phyloP scores from a whole-genome alignment of 1,284 basidiomycete species.

The Inonotus hispidus region DNA sequence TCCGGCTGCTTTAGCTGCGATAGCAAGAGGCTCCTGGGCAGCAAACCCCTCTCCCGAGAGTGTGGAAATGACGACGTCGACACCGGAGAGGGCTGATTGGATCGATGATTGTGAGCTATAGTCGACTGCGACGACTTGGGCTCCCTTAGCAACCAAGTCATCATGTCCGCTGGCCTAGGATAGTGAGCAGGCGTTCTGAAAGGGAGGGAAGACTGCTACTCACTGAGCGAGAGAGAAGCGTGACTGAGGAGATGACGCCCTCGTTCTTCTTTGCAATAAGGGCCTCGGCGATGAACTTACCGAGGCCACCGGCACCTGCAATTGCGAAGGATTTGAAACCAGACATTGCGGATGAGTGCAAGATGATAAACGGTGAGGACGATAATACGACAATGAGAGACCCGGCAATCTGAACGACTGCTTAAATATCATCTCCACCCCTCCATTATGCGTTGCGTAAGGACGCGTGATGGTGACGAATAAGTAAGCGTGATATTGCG shows the following conservation, averaged over 20 bases:
- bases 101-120: constrained; percentile 29
- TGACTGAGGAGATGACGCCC: constrained; percentile 14
- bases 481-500: too few relatives aligned
- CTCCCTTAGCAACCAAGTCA: constrained; percentile 23
- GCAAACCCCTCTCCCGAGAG: constrained; percentile 25
- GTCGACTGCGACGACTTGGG: constrained; percentile 28
- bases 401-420: too few relatives aligned
- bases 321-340: constrained; percentile 25
- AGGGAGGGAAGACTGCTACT: neutral
- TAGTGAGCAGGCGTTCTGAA: neutral
- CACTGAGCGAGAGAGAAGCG: constrained; percentile 21
- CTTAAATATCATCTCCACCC: too few relatives aligned
- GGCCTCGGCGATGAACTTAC: constrained; percentile 23
- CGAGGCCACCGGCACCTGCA: constrained; percentile 25
- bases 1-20: constrained; percentile 33
- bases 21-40: constrained; percentile 29
- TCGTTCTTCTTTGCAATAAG: constrained; percentile 21
- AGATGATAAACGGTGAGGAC: too few relatives aligned
- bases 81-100: constrained; percentile 26
- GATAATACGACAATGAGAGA: too few relatives aligned
- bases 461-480: too few relatives aligned
- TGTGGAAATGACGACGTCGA: constrained; percentile 34
- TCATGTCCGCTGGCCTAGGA: neutral
- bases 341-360: constrained; percentile 24
- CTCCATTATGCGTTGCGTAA: too few relatives aligned